phyloP scores from a whole-genome alignment of 148 eudicot species.

The Chenopodium formosanum region DNA sequence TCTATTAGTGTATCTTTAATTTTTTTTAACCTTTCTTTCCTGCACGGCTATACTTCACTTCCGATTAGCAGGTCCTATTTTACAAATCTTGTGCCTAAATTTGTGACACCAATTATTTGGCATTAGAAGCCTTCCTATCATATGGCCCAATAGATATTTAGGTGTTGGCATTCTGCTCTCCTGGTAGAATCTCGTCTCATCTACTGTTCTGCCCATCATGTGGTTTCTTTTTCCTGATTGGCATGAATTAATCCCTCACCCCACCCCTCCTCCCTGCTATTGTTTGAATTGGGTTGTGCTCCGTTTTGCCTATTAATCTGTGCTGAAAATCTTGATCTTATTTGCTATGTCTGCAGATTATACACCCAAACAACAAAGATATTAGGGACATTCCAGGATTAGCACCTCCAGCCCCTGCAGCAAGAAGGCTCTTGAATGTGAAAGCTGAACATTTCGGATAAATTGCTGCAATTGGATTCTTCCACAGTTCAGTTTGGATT shows the following conservation, averaged over 20 bases:
- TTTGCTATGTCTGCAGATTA: conserved; percentile 42
- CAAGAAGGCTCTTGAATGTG: conserved; percentile 65
- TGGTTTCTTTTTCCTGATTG: neutral
- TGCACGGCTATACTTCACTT: neutral
- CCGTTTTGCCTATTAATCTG: neutral
- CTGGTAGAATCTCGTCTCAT: neutral
- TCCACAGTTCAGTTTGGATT: conserved; percentile 12
- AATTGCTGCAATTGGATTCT: neutral
- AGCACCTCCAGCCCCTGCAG: conserved; percentile 89
- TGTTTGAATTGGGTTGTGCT: neutral
- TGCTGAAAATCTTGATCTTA: conserved; percentile 1
- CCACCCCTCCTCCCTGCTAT: too few species aligned
- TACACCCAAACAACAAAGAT: conserved; percentile 79
- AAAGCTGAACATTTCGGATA: conserved; percentile 33
- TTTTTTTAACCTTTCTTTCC: neutral
- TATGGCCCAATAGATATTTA: neutral
- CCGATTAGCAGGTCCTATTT: neutral
- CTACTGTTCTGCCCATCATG: neutral
- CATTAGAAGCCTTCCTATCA: neutral
- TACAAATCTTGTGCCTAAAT: neutral
- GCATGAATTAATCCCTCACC: neutral
- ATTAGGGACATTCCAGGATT: conserved; percentile 91
- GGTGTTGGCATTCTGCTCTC: neutral
- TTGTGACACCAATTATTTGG: neutral
- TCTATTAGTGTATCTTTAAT: too few species aligned